Base-by-base conservation (phyloP, 2,329 filamentous ascomycete genomes). In the Claviceps digitariae region DNA sequence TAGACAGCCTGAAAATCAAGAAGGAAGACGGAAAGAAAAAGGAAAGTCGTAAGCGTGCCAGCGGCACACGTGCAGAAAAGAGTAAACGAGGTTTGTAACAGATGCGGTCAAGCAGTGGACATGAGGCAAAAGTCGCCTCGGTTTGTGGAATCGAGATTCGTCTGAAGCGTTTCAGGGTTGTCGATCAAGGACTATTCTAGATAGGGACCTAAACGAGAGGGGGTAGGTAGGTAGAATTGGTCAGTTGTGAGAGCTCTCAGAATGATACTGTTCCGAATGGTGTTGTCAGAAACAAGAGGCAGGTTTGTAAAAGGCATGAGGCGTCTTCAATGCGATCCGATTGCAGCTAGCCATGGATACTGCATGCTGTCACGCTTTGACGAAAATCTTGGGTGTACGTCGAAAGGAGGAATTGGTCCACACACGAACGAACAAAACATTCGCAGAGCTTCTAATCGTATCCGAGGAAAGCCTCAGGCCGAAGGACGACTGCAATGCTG, bases 261-360 rank as follows among this genome's bases (percentile, higher is more conserved):
- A 15, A 31, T 27, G 27, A 5, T 20, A 2, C 9, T 25, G 10
- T 48, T 48, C 21, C 15, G 8, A 23, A 27, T 36, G 38, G 4
- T 4, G 34, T 17, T 36, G 10, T 47, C 21, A 7, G 15, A 43
- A 43, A 48, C n/a, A 52, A 45, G 46, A 48, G 38, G 59, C 55
- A 56, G 57, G 57, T 59, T 59, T 59, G 29, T 45, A 57, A 56
- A 58, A 59, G 63, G 62, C 62, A 61, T 58, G 60, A 58, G 59
- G 56, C 61, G 58, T 61, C 57, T 36, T 47, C 50, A 29, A 47
- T 52, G 31, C 20, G 23, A 46, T 47, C 17, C 20, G 17, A 36
- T 31, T 38, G 31, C 29, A 25, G 29, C 43, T 27, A 27, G 49
- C 43, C 50, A 47, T 52, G 38, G 31, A 36, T 47, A 27, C 17